These are phyloP conservation scores for Nelumbo lutea DNA, from an alignment of 164 flowering plant species.

Conservation along the genomic window DNA sequence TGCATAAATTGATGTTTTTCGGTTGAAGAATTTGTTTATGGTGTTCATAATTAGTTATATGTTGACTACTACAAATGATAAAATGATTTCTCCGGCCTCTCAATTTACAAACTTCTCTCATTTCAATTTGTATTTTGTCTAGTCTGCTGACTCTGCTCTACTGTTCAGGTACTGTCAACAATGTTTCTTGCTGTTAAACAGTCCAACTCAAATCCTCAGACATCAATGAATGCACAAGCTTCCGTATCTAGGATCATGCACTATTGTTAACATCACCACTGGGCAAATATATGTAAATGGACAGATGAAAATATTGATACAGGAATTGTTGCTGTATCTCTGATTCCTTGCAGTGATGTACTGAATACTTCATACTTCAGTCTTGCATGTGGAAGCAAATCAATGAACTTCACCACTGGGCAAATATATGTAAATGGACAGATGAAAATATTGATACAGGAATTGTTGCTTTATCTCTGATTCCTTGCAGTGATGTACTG, in stretches of 20 bases:
- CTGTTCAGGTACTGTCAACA: slow-evolving; percentile 65
- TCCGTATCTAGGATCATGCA: slow-evolving; percentile 35
- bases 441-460: slow-evolving; percentile 32
- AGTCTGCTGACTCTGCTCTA: neutral
- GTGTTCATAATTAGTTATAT: too few relatives aligned
- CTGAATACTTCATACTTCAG: slow-evolving; percentile 33
- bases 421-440: slow-evolving; percentile 14
- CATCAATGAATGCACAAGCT: slow-evolving; percentile 20
- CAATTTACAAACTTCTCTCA: too few relatives aligned
- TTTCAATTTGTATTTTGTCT: too few relatives aligned
- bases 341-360: slow-evolving; percentile 11
- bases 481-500: slow-evolving; percentile 11
- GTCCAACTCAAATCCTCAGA: slow-evolving; percentile 17
- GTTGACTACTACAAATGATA: too few relatives aligned
- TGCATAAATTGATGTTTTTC: too few relatives aligned
- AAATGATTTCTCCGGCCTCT: too few relatives aligned
- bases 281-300: slow-evolving; percentile 44
- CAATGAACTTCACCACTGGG: too few relatives aligned
- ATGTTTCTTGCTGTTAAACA: slow-evolving; percentile 42
- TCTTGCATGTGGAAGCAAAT: neutral
- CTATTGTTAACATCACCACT: slow-evolving; percentile 56
- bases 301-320: slow-evolving; percentile 29
- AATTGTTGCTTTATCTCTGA: slow-evolving; percentile 22
- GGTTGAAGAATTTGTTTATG: too few relatives aligned
- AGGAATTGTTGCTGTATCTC: slow-evolving; percentile 25